phyloP scores from a whole-genome alignment of 2,329 filamentous ascomycete species.

The Xylariales sp. region DNA sequence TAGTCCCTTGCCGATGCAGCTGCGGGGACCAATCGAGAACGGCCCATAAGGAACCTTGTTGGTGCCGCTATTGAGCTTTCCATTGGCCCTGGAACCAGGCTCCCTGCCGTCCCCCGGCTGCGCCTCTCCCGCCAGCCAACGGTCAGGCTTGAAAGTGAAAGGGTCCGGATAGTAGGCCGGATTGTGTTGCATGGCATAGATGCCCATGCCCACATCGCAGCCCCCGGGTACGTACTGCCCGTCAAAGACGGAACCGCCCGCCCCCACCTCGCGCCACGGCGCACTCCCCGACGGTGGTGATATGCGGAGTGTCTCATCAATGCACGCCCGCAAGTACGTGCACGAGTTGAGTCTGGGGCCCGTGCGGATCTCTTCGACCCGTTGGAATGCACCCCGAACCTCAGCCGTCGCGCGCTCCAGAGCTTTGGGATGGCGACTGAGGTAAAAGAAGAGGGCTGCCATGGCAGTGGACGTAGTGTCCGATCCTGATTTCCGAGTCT shows the following conservation, averaged over 20 bases:
- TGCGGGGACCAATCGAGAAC: constrained; percentile 1
- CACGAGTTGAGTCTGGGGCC: constrained; percentile 8
- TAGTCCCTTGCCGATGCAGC: constrained; percentile 5
- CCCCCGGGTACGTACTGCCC: constrained; percentile 7
- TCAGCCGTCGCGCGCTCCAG: constrained; percentile 8
- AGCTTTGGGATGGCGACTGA: constrained; percentile 4
- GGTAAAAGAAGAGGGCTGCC: constrained; percentile 5
- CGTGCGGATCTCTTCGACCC: constrained; percentile 4
- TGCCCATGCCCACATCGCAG: constrained; percentile 8
- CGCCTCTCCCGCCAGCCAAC: constrained; percentile 8
- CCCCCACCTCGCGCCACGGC: constrained; percentile 8
- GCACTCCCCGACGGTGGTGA: constrained; percentile 7
- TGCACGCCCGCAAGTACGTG: constrained; percentile 10
- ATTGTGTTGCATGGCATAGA: constrained; percentile 9
- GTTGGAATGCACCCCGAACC: constrained; percentile 9
- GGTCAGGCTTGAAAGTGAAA: constrained; percentile 9
- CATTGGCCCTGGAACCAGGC: too few relatives aligned
- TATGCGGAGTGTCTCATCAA: constrained; percentile 9
- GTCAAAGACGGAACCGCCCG: constrained; percentile 5
- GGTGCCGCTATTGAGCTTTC: constrained; percentile 1
- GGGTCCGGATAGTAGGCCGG: constrained; percentile 8
- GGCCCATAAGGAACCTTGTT: constrained; percentile 2
- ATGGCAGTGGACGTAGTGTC: constrained; percentile 8
- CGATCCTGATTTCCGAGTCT: too few relatives aligned
- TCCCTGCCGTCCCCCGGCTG: too few relatives aligned